Evolutionary conservation across 176 grass and related monocot genomes (phyloP).

Genomic region (Leersia perrieri): DNA sequence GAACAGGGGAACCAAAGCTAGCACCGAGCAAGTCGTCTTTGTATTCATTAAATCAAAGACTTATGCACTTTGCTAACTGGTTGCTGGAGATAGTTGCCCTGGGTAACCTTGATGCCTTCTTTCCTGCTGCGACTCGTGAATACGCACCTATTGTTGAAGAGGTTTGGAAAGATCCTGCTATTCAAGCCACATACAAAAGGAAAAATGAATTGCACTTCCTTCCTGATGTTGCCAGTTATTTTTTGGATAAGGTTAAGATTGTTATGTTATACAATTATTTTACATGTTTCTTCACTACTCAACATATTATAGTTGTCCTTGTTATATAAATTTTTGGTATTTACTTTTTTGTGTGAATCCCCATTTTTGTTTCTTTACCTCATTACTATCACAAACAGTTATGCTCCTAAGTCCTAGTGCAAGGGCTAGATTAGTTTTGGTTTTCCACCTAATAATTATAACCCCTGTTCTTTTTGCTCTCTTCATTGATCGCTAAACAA

Average conservation of each 20-base stretch:
- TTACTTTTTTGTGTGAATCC: background rate
- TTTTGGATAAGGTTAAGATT: conserved; percentile 56
- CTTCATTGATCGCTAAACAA: background rate
- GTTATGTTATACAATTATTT: background rate
- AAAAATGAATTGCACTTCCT: conserved; percentile 64
- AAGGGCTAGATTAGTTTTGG: background rate
- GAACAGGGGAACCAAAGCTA: background rate
- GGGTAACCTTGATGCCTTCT: conserved; percentile 70
- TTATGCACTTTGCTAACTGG: conserved; percentile 68
- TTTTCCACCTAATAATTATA: background rate
- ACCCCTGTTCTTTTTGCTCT: background rate
- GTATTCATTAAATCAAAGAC: conserved; percentile 63
- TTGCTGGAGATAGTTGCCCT: conserved; percentile 73
- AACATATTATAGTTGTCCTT: no score
- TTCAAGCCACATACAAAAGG: conserved; percentile 71
- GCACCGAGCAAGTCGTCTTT: conserved; percentile 18
- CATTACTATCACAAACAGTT: background rate
- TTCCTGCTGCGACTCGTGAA: conserved; percentile 70
- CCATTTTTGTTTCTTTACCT: background rate
- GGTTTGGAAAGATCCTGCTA: conserved; percentile 69
- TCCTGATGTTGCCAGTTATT: conserved; percentile 64
- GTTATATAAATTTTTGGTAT: background rate
- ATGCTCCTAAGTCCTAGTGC: background rate
- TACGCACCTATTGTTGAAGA: conserved; percentile 71
- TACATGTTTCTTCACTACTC: background rate